A percentile compares a stretch with the other conserved stretches of the same genome.
These are phyloP conservation scores for Platanthera zijinensis DNA, from an alignment of 106 monocot species.

Conservation along the genomic window DNA sequence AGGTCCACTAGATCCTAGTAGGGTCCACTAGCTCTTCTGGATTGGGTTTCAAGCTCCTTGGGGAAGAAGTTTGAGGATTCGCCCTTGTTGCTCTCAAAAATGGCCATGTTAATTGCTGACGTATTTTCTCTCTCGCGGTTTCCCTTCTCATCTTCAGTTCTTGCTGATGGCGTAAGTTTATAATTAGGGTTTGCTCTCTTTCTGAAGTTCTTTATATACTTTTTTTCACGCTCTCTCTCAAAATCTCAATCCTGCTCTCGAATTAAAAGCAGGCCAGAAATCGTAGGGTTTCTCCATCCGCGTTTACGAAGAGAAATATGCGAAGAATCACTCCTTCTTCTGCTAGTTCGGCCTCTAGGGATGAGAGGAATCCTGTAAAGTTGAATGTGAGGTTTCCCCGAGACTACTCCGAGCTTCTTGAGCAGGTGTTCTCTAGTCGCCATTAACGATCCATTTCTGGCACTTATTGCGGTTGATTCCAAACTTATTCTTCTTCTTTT, in stretches of 20 bases:
- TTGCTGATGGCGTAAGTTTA: neutral
- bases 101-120: neutral
- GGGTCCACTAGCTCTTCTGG: no score
- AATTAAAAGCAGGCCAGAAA: neutral
- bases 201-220: neutral
- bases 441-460: neutral
- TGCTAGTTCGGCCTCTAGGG: neutral
- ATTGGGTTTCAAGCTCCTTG: no score
- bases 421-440: slow-evolving; percentile 26
- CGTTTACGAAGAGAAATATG: neutral
- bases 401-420: slow-evolving; percentile 49
- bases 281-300: neutral
- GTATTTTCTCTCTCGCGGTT: neutral
- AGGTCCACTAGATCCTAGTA: no score
- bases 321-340: neutral
- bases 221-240: neutral
- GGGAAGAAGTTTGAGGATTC: no score
- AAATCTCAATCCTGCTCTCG: neutral
- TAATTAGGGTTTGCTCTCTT: neutral
- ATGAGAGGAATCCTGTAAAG: neutral
- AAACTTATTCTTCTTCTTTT: neutral
- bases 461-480: neutral
- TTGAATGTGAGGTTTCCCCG: slow-evolving; percentile 35
- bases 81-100: neutral
- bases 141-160: neutral